phyloP scores from a whole-genome alignment of 495 filamentous ascomycete species.

The Penicillium soppii region DNA sequence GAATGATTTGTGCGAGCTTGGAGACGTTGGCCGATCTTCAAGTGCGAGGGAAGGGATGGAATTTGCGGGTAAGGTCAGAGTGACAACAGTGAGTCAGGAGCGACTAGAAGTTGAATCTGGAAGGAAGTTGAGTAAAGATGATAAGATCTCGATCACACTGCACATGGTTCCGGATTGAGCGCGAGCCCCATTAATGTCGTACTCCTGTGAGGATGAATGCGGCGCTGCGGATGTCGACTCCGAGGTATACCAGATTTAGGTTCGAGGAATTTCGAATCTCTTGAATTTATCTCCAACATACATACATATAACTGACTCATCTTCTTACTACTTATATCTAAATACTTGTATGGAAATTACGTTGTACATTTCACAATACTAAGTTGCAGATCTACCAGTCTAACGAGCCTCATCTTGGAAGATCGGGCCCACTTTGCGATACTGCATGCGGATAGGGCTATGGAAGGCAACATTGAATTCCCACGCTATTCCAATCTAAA shows the following conservation, averaged over 20 bases:
- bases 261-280: background rate
- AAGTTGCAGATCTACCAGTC: too few relatives aligned
- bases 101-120: background rate
- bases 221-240: background rate
- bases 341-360: too few relatives aligned
- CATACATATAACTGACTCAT: too few relatives aligned
- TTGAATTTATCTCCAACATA: too few relatives aligned
- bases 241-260: background rate
- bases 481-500: slow-evolving; percentile 23
- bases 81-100: slow-evolving; percentile 4
- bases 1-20: background rate
- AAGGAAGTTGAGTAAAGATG: background rate
- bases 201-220: background rate
- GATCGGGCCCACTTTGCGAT: slow-evolving; percentile 3
- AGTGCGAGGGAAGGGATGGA: slow-evolving; percentile 3
- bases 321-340: too few relatives aligned
- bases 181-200: background rate
- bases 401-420: slow-evolving; percentile 3
- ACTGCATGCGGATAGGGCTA: slow-evolving; percentile 21
- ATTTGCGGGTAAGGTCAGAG: slow-evolving; percentile 18
- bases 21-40: background rate
- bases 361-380: too few relatives aligned
- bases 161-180: background rate
- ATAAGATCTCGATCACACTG: background rate
- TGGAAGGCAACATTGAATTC: slow-evolving; percentile 8